These are phyloP conservation scores for Hymenoscyphus linearis DNA, from an alignment of 2,329 filamentous ascomycete genomes.

Conservation along the genomic window DNA sequence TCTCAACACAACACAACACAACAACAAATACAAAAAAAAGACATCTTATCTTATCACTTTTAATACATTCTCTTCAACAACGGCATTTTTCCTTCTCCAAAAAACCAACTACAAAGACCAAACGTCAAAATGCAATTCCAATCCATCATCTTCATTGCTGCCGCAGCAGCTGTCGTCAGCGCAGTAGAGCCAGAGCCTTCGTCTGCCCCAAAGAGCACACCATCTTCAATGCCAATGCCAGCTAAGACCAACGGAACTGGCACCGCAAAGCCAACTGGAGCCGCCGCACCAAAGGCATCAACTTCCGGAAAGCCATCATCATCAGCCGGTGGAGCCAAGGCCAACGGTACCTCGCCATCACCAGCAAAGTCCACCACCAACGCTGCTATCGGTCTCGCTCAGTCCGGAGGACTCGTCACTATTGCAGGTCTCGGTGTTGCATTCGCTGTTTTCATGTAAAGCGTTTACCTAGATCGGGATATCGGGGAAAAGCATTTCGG, in stretches of 20 bases:
- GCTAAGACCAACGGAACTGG: neutral
- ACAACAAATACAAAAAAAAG: neutral
- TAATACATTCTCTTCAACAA: slow-evolving; percentile 2
- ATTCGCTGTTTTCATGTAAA: slow-evolving; percentile 32
- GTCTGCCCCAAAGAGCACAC: slow-evolving; percentile 7
- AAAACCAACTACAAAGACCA: slow-evolving; percentile 6
- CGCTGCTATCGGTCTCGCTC: slow-evolving; percentile 20
- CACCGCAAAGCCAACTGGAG: slow-evolving; percentile 2
- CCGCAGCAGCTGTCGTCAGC: slow-evolving; percentile 20
- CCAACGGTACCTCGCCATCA: slow-evolving; percentile 13
- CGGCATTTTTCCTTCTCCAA: neutral
- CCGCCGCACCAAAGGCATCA: slow-evolving; percentile 8
- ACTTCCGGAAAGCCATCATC: slow-evolving; percentile 8
- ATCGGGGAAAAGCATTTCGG: neutral
- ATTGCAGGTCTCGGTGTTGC: slow-evolving; percentile 27
- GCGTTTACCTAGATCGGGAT: neutral
- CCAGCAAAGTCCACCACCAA: slow-evolving; percentile 17
- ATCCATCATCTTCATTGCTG: slow-evolving; percentile 20
- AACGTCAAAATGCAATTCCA: slow-evolving; percentile 27
- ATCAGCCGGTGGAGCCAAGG: slow-evolving; percentile 8
- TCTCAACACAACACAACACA: slow-evolving; percentile 8
- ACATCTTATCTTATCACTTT: neutral
- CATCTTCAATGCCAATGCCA: neutral
- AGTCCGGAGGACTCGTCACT: slow-evolving; percentile 27
- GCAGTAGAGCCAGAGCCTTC: too few species aligned